Conservation (phyloP, 192 early-diverging fungal genomes). For the Linnemannia schmuckeri region DNA sequence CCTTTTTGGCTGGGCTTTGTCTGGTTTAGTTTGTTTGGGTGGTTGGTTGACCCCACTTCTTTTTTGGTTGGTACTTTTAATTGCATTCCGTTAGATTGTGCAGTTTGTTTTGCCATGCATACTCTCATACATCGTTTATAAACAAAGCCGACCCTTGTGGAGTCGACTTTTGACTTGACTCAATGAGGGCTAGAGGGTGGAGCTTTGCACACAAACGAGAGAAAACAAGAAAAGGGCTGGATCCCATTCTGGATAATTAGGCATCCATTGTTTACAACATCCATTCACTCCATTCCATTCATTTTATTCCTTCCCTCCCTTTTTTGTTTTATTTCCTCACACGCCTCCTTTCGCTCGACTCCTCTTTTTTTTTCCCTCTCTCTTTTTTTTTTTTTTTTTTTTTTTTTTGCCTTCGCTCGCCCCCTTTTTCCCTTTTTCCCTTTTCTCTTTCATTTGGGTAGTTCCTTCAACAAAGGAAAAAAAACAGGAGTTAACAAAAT, state of each 20-base stretch:
- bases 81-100: too few species aligned
- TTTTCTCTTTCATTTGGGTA: not conserved
- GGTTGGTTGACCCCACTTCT: too few species aligned
- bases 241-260: constrained; percentile 3
- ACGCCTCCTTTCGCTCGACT: not conserved
- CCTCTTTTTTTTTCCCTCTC: not conserved
- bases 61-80: too few species aligned
- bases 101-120: too few species aligned
- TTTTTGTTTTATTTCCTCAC: not conserved
- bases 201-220: not conserved
- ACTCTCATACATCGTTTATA: too few species aligned
- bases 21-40: too few species aligned
- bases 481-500: not conserved
- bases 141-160: not conserved
- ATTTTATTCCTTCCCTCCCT: not conserved
- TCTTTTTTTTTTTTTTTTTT: not conserved
- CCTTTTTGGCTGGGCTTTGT: too few species aligned
- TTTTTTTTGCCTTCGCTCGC: not conserved
- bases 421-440: not conserved
- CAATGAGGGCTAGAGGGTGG: not conserved
- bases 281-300: not conserved
- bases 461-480: too few species aligned
- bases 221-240: not conserved
- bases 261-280: not conserved
- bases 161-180: not conserved